A percentile compares a stretch with the other conserved stretches of the same genome.
Conservation (phyloP, 441 rosid genomes). For the Populus hybrid region DNA sequence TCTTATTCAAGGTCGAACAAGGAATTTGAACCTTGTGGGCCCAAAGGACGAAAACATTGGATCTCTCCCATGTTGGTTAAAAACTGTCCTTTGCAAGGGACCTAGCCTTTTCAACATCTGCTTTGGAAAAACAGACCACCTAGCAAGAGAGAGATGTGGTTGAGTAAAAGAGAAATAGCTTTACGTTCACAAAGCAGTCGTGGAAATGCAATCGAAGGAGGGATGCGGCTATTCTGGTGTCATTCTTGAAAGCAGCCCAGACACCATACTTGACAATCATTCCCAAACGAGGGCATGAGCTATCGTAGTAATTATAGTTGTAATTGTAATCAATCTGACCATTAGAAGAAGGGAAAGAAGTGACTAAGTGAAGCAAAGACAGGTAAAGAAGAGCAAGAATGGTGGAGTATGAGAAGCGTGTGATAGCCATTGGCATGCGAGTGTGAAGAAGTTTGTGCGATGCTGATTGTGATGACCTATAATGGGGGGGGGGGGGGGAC, state of each 20-base stretch:
- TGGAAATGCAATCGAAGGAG: conserved; percentile 83
- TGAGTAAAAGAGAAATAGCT: background rate
- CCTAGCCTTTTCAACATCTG: too few relatives aligned
- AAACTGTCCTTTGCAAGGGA: too few relatives aligned
- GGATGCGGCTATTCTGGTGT: conserved; percentile 74
- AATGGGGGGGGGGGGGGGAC: background rate
- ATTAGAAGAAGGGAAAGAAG: conserved; percentile 16
- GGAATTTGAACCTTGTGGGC: too few relatives aligned
- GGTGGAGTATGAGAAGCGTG: conserved; percentile 23
- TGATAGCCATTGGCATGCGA: conserved; percentile 39
- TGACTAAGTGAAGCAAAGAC: conserved; percentile 19
- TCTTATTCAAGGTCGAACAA: too few relatives aligned
- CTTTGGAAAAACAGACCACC: too few relatives aligned
- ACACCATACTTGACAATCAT: conserved; percentile 61
- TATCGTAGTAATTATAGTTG: conserved; percentile 49
- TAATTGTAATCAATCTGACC: conserved; percentile 45
- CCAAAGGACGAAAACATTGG: too few relatives aligned
- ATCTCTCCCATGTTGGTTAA: too few relatives aligned
- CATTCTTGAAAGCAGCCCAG: conserved; percentile 51
- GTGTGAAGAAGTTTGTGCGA: conserved; percentile 8
- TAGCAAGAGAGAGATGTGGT: too few relatives aligned
- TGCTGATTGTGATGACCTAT: conserved; percentile 7
- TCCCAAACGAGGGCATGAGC: conserved; percentile 64
- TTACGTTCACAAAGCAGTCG: conserved; percentile 83
- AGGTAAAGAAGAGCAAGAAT: conserved; percentile 17